A percentile compares a stretch with the other conserved stretches of the same genome.
Conservation (phyloP, 331 rosid genomes). For the Quercus phellos region DNA sequence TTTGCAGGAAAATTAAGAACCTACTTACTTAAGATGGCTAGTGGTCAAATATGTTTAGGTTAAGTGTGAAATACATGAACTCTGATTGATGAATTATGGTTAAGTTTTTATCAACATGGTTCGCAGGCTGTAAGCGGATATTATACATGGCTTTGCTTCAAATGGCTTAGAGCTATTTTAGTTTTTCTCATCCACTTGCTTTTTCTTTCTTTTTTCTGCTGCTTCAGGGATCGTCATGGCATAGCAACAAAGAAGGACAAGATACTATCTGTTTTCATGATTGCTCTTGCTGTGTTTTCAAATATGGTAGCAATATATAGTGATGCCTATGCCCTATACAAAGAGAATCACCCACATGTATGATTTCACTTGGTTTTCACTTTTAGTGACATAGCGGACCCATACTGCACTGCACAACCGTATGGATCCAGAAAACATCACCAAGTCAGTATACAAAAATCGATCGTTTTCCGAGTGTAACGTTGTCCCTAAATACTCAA, state of each 20-base stretch:
- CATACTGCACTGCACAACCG: background rate
- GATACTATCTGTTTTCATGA: constrained; percentile 49
- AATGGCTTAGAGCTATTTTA: background rate
- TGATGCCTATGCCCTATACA: constrained; percentile 32
- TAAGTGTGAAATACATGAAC: background rate
- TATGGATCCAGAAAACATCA: background rate
- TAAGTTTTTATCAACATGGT: too few species aligned
- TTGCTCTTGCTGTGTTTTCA: constrained; percentile 53
- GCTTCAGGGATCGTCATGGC: constrained; percentile 51
- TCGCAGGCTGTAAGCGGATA: background rate
- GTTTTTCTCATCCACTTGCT: background rate
- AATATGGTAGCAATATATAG: constrained; percentile 58
- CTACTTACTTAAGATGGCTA: background rate
- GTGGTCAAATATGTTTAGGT: background rate
- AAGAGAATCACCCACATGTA: constrained; percentile 4
- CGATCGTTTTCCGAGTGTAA: too few species aligned
- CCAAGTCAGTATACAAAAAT: too few species aligned
- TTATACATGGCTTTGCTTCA: background rate
- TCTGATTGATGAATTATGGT: background rate
- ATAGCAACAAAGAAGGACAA: constrained; percentile 57
- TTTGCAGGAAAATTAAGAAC: background rate
- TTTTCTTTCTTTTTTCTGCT: constrained; percentile 4
- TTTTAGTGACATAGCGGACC: background rate
- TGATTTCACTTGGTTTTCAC: constrained; percentile 11
- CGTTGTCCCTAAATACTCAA: too few species aligned